Base-by-base conservation (phyloP, 306 rosid species). In the Canavalia ensiformis region DNA sequence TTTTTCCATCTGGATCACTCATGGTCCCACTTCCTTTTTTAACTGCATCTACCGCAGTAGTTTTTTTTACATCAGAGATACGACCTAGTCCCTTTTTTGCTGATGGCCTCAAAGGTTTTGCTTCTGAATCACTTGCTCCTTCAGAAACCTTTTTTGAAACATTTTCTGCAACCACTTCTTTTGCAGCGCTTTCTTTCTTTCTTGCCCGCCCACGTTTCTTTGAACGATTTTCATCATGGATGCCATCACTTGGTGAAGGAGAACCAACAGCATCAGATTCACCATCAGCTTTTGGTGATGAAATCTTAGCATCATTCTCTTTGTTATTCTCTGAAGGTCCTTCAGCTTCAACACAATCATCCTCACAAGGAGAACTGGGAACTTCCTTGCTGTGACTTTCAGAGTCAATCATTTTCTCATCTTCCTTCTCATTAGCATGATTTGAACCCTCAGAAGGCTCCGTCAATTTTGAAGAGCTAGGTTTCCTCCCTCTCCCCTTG, bases 61-160 rank as follows among this genome's bases (percentile, higher is more conserved):
- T n/a, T 56, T 68, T 88, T 58, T 86, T 83, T 84, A 81, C 89
- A 74, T 83, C 83, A 60, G 91, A 81, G 77, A 33, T 45, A 7
- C 72, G 81, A 66, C 63, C 75, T 13, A 62, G 62, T 28, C 57
- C 89, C 79, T 82, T 93, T 68, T 90, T 92, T n/a, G 70, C 86
- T 0, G 83, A 80, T 57, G 73, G 85, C 70, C 80, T 89, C 65
- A 63, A 51, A 56, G 80, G 77, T 74, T 87, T 95, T 57, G 75
- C 85, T 46, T 90, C 97, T 50, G 93, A 89, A 79, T 93, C 94
- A 76, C 86, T 76, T 57, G 84, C 81, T 84, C 79, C 90, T 47
- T 90, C 97, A 34, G 88, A 84, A 9, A 76, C 80, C 86, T 76
- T 87, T 73, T 86, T 87, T 9, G 80, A 76, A 86, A 74, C 88